phyloP scores from a whole-genome alignment of 2,329 filamentous ascomycete species.

The Rhinocladiella similis region DNA sequence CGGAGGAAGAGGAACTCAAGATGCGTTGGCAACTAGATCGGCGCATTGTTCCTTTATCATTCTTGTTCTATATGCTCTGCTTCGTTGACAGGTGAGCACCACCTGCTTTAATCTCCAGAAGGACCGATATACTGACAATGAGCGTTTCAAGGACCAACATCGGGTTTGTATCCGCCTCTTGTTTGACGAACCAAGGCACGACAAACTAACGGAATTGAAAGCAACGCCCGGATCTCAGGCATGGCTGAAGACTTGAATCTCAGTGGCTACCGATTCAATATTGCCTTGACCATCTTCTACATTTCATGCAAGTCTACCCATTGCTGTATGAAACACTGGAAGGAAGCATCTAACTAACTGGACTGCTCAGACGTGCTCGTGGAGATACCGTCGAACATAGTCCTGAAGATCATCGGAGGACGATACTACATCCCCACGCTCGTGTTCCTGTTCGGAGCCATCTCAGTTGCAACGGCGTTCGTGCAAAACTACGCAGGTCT shows the following conservation, averaged over 20 bases:
- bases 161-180: no score
- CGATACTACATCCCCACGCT: slow-evolving; percentile 31
- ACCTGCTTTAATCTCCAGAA: no score
- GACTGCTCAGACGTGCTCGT: no score
- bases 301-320: no score
- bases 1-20: slow-evolving; percentile 40
- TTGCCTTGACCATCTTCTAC: slow-evolving; percentile 19
- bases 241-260: slow-evolving; percentile 43
- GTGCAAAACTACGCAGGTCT: slow-evolving; percentile 47
- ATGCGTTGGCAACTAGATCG: slow-evolving; percentile 49
- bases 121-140: neutral
- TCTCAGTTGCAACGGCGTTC: slow-evolving; percentile 44
- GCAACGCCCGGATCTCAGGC: slow-evolving; percentile 45
- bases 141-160: no score
- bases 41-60: slow-evolving; percentile 47
- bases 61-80: slow-evolving; percentile 43
- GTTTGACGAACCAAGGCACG: neutral
- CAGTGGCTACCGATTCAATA: slow-evolving; percentile 40
- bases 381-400: slow-evolving; percentile 63
- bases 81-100: slow-evolving; percentile 47
- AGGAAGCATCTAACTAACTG: no score
- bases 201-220: slow-evolving; percentile 15
- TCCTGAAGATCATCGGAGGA: slow-evolving; percentile 50
- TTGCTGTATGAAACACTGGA: no score
- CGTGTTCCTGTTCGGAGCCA: slow-evolving; percentile 43